A percentile compares a stretch with the other conserved stretches of the same genome.
Evolutionary conservation across 1,139 yeast species (phyloP).

Genomic region (Blastobotrys arbuscula): DNA sequence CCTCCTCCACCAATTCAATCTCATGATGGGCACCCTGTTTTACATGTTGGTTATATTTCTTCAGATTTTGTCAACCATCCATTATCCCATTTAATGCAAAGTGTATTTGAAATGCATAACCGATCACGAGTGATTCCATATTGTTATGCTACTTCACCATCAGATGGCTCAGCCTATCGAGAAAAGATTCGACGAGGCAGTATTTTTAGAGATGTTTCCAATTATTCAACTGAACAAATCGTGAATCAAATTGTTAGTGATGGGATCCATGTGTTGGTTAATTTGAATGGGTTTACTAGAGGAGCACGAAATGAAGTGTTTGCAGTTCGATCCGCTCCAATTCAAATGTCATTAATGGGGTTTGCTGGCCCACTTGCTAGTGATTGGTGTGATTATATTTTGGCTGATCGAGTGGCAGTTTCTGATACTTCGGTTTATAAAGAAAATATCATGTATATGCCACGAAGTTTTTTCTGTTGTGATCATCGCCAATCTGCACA

Average conservation of each 20-base stretch:
- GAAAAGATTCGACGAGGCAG: slow-evolving; percentile 28
- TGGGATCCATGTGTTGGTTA: slow-evolving; percentile 33
- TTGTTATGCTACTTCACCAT: slow-evolving; percentile 32
- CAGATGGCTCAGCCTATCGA: slow-evolving; percentile 31
- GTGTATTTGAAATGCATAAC: slow-evolving; percentile 33
- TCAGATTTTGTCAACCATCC: slow-evolving; percentile 35
- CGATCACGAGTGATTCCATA: slow-evolving; percentile 24
- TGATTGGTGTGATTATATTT: slow-evolving; percentile 32
- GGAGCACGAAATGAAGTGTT: slow-evolving; percentile 35
- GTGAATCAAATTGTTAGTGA: slow-evolving; percentile 29
- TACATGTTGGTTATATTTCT: slow-evolving; percentile 34
- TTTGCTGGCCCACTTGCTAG: slow-evolving; percentile 36
- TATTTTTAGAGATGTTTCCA: slow-evolving; percentile 29
- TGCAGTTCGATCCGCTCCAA: slow-evolving; percentile 33
- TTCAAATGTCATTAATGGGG: slow-evolving; percentile 34
- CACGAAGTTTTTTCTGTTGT: slow-evolving; percentile 33
- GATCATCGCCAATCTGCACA: slow-evolving; percentile 35
- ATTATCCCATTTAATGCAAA: slow-evolving; percentile 35
- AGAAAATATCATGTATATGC: slow-evolving; percentile 33
- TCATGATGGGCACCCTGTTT: slow-evolving; percentile 16
- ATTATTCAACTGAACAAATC: slow-evolving; percentile 26
- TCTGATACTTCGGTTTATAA: slow-evolving; percentile 19
- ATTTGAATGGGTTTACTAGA: slow-evolving; percentile 34
- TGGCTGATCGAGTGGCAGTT: slow-evolving; percentile 28
- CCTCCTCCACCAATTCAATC: slow-evolving; percentile 28